Percentiles rank a stretch among this genome's conserved stretches.
phyloP scores from a whole-genome alignment of 148 eudicot genomes.

The Hydrangea macrophylla region DNA sequence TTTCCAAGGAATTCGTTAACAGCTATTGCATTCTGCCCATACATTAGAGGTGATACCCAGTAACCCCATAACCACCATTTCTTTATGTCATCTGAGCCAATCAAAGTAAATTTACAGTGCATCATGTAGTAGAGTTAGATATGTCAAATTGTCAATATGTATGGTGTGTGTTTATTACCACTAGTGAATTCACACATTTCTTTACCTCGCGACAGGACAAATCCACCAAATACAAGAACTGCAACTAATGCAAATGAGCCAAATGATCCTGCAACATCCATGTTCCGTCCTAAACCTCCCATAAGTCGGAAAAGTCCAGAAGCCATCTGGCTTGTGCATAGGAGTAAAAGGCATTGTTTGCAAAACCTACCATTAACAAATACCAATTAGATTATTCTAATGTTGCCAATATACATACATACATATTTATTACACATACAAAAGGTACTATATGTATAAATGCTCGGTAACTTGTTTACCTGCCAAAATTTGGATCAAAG shows the following conservation, averaged over 20 bases:
- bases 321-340: conserved; percentile 68
- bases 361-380: conserved; percentile 45
- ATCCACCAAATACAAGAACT: conserved; percentile 73
- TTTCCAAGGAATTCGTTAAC: conserved; percentile 87
- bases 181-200: neutral
- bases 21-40: conserved; percentile 68
- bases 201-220: conserved; percentile 64
- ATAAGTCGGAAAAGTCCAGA: conserved; percentile 62
- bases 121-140: neutral
- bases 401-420: neutral
- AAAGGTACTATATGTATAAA: too few relatives aligned
- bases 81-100: conserved; percentile 48
- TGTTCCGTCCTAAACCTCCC: conserved; percentile 68
- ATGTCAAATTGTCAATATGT: too few relatives aligned
- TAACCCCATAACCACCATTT: conserved; percentile 97
- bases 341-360: conserved; percentile 52
- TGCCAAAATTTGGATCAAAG: conserved; percentile 50
- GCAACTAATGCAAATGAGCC: conserved; percentile 63
- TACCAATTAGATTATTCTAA: neutral
- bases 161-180: too few relatives aligned
- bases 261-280: conserved; percentile 76
- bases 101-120: neutral
- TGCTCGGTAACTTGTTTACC: too few relatives aligned
- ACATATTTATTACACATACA: too few relatives aligned
- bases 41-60: conserved; percentile 82